Conservation (phyloP, 306 rosid genomes). For the Medicago truncatula region MtrunA17r5.0-ANR NC_053045.1:3414001-3414500, state of each 20-base stretch:
- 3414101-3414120: slow-evolving; percentile 38
- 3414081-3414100: slow-evolving; percentile 41
- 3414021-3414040: neutral
- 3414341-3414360: slow-evolving; percentile 60
- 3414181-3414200: slow-evolving; percentile 26
- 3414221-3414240: slow-evolving; percentile 24
- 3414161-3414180: slow-evolving; percentile 12
- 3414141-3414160: neutral
- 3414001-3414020: slow-evolving; percentile 10
- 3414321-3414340: slow-evolving; percentile 61
- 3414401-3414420: slow-evolving; percentile 68
- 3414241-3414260: slow-evolving; percentile 4
- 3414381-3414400: slow-evolving; percentile 70
- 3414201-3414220: slow-evolving; percentile 17
- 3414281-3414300: slow-evolving; percentile 63
- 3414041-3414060: slow-evolving; percentile 42
- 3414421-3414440: slow-evolving; percentile 61
- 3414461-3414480: slow-evolving; percentile 43
- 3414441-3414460: slow-evolving; percentile 47
- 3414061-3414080: slow-evolving; percentile 3
- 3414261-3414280: slow-evolving; percentile 67
- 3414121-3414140: neutral
- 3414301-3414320: slow-evolving; percentile 64
- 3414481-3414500: slow-evolving; percentile 39
- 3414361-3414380: slow-evolving; percentile 50